Base-by-base conservation (phyloP, 2,329 filamentous ascomycete species). In the Colletotrichum godetiae region DNA sequence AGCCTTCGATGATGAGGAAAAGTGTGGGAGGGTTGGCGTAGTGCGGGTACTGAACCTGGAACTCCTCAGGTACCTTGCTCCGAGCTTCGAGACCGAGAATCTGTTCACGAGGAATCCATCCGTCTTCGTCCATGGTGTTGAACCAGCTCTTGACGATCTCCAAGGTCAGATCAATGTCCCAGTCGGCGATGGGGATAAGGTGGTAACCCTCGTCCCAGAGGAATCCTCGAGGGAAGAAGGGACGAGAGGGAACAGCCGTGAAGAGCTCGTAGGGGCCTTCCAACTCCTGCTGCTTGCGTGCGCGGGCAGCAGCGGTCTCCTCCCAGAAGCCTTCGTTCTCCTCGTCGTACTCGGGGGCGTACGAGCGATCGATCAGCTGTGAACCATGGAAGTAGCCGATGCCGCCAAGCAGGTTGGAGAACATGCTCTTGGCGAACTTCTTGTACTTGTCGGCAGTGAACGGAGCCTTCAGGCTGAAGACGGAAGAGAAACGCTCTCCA, bases 131-230 rank as follows among this genome's bases (percentile, higher is more conserved):
- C 90, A 98, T 98, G 22, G 97, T 90, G 76, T 92, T 95, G 85
- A 97, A 97, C 97, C 97, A 99, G 83, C 94, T 98, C 84, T 93
- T 94, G 75, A 98, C 90, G 76, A 99, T 95, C 75, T 98, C 95
- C 35, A 93, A 85, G 3, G 94, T 92, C 64, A 98, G 88, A 79
- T 98, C 95, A 65, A 95, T 91, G 80, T 99, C 97, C 94, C 95
- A 99, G 76, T 99, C 96, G 24, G 95, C 89, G 67, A 99, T 92
- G 1, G 95, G 95, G 60, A 98, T 86, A 46, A 99, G 87, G 79
- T 99, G 97, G 84, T 98, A 99, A 0, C 97, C 97, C 82, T 99
- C 97, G 78, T 99, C 97, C 97, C 97, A 99, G 4, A 98, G 88
- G 81, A 99, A 99, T 0, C 97, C 97, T 74, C 97, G 90, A 1